Base-by-base conservation (phyloP, 257 asterid species). In the Jacaranda mimosifolia region DNA sequence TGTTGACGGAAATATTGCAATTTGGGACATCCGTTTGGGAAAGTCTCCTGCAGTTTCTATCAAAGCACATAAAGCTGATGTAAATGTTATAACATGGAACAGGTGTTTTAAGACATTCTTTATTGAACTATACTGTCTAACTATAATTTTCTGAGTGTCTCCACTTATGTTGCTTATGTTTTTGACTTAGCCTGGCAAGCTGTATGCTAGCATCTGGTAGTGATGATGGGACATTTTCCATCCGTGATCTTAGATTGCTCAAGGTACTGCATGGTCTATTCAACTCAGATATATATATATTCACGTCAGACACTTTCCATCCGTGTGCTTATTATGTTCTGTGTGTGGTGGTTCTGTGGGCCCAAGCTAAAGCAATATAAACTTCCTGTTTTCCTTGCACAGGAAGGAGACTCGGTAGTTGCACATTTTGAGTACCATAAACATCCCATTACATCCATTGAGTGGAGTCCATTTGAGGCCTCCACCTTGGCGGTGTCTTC, bases 391-490 rank as follows among this genome's bases (percentile, higher is more conserved):
- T 64, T 56, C 12, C 13, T 59, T 73, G 14, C 76, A 17, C 87
- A 95, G 99, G 94, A 88, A 72, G 98, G 88, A 80, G 96, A 91
- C 12, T 64, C 97, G 6, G 89, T 89, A 8, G 94, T 91, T 74
- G 97, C 94, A 12, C 96, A 86, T 84, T 93, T 90, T 36, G 92
- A 90, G 9, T 91, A 93, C 80, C 99, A 91, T 81, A 96, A 90
- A 78, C 97, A 91, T 78, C 97, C 99, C 58, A 93, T 95, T 72
- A 93, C 99, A 84, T 96, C 99, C 63, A 89, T 93, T 11, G 98
- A 96, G 87, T 93, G 99, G 99, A 91, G 97, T 73, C 97, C 98
- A 0, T 97, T 93, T 38, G 99, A 96, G 89, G 89, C 94, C 45
- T 96, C 98, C 62, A 90, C 97, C 48, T 81, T 96, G 90, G 96